Evolutionary conservation across 2,329 filamentous ascomycete genomes (phyloP).

Genomic region (Hansfordia pulvinata): DNA sequence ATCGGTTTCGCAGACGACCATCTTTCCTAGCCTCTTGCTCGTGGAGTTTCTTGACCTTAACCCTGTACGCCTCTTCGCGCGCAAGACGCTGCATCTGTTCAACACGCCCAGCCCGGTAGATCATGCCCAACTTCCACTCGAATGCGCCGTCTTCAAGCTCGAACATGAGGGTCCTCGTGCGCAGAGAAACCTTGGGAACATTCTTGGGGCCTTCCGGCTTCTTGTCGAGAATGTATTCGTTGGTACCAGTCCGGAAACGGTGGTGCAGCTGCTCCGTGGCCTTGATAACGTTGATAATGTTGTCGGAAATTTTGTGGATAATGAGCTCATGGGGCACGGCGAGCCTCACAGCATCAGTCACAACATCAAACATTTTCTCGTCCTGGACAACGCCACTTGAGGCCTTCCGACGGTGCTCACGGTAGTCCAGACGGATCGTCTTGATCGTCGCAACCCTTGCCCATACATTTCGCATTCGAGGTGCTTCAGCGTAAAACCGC

Average conservation of each 20-base stretch:
- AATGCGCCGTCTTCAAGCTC: conserved; percentile 94
- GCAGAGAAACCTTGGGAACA: conserved; percentile 74
- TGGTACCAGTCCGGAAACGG: conserved; percentile 74
- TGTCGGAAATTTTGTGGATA: conserved; percentile 85
- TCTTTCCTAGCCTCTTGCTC: conserved; percentile 51
- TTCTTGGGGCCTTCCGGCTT: conserved; percentile 72
- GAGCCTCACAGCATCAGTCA: conserved; percentile 72
- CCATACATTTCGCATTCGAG: conserved; percentile 74
- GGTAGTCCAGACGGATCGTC: conserved; percentile 63
- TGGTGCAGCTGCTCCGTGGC: conserved; percentile 84
- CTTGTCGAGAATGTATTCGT: conserved; percentile 81
- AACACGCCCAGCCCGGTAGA: conserved; percentile 76
- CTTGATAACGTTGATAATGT: conserved; percentile 77
- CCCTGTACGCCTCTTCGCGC: conserved; percentile 74
- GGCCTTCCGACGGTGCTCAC: conserved; percentile 60
- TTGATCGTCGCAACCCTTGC: conserved; percentile 77
- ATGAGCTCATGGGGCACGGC: conserved; percentile 86
- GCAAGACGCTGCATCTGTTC: conserved; percentile 86
- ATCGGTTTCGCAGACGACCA: conserved; percentile 39
- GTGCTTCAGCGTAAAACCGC: conserved; percentile 78
- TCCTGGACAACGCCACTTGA: conserved; percentile 43
- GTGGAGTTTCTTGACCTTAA: conserved; percentile 76
- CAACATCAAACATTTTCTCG: conserved; percentile 74
- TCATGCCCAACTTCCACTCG: conserved; percentile 92
- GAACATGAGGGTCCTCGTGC: conserved; percentile 71